Conservation (phyloP, 2,329 filamentous ascomycete species). For the Ceratocystis eucalypticola region DNA sequence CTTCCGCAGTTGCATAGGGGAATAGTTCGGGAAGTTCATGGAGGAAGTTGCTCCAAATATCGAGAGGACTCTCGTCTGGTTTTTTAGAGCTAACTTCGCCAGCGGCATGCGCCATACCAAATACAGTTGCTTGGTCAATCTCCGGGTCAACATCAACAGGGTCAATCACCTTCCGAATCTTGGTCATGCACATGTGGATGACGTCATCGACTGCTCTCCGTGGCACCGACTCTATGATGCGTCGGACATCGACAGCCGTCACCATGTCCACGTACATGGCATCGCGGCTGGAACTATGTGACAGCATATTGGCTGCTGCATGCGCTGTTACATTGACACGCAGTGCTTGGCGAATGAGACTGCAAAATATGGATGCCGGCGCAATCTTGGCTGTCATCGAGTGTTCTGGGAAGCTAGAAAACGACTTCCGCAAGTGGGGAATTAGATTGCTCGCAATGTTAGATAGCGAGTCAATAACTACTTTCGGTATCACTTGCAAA, state of each 20-base stretch:
- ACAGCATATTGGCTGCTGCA: constrained; percentile 83
- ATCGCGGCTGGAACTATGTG: constrained; percentile 75
- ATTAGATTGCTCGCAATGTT: constrained; percentile 76
- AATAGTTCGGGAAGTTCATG: constrained; percentile 56
- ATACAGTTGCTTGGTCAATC: constrained; percentile 46
- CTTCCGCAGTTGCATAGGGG: constrained; percentile 56
- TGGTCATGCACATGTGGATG: constrained; percentile 46
- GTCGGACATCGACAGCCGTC: constrained; percentile 47
- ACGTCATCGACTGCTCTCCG: constrained; percentile 53
- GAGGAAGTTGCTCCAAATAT: constrained; percentile 65
- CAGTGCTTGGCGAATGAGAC: constrained; percentile 71
- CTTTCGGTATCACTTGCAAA: constrained; percentile 77
- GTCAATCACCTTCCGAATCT: constrained; percentile 57
- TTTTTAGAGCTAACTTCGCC: constrained; percentile 20
- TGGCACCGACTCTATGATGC: constrained; percentile 50
- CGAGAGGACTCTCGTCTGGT: constrained; percentile 46
- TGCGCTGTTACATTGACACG: constrained; percentile 89
- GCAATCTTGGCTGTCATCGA: constrained; percentile 77
- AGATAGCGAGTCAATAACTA: constrained; percentile 73
- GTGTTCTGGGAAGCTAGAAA: constrained; percentile 71
- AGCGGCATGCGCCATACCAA: constrained; percentile 34
- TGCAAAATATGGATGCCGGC: constrained; percentile 78
- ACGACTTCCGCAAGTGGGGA: constrained; percentile 68
- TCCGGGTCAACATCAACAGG: constrained; percentile 54
- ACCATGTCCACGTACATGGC: constrained; percentile 95